Evolutionary conservation across 164 flowering plant species (phyloP), one percentile per base, ranked within the genome.

Genomic region (Tetracentron sinense): DNA sequence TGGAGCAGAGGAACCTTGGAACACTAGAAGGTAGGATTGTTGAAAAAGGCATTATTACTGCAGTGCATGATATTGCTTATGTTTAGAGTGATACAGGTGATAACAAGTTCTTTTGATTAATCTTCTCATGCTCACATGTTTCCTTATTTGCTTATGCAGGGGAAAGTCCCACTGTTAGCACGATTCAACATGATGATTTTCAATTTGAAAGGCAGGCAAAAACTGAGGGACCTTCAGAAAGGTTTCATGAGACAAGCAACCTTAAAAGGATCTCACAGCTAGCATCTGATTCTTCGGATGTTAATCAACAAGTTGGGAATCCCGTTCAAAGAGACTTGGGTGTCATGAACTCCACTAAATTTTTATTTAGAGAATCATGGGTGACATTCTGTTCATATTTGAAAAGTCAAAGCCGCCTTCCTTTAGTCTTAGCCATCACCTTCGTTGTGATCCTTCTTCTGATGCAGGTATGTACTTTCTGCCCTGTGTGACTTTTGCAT

Each of bases 381-480:
- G 58, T 52, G 61, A 80, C 77, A 51, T 63, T 81, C 52, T 75
- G 53, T 47, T 62, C 77, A 17, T 69, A 63, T 52, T 53, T 83
- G 57, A 81, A 63, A 73, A 77, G 72, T 61, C 89, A 69, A 65
- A 77, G 72, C 65, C 68, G 70, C 47, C 60, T 81, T 55, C 67
- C 80, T 31, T 53, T 77, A 6, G 38, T 82, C 58, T 46, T 89
- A 63, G 83, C 79, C 14, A 49, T 76, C 46, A 57, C 69, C 28
- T 74, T 82, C 68, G 82, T 80, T 30, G 77, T 70, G 50, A 80
- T 88, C 59, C 69, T 94, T 61, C 65, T 87, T 57, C 64, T 92
- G 51, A 87, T 87, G 93, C 98, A 93, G 96, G 98, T 92, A 79
- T 28, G 64, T 25, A 57, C 31, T 22, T 68, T 11, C 23, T 7